phyloP scores from a whole-genome alignment of 306 rosid genomes.

The Oxytropis ochrocephala region DNA sequence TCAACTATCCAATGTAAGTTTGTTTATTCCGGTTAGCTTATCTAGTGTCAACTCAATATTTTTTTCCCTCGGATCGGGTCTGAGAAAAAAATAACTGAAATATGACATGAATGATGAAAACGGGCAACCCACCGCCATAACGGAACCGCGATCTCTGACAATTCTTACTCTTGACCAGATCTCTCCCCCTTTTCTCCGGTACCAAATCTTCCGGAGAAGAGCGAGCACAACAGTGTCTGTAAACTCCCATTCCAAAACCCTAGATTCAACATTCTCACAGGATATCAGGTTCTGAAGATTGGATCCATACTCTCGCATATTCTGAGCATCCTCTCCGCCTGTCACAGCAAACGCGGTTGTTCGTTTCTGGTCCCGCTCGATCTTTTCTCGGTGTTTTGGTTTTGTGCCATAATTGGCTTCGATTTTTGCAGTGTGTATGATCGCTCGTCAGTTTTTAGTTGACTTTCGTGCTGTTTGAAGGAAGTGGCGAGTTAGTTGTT shows the following conservation, averaged over 20 bases:
- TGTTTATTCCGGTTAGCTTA: too few species aligned
- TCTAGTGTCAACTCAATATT: too few species aligned
- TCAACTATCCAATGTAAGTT: too few species aligned
- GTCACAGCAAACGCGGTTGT: not conserved
- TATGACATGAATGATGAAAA: not conserved
- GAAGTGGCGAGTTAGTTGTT: constrained; percentile 7
- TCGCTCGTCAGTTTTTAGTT: not conserved
- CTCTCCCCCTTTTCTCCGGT: not conserved
- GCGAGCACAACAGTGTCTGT: not conserved
- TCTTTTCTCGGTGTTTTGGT: not conserved
- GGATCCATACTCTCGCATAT: not conserved
- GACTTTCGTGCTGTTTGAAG: constrained; percentile 16
- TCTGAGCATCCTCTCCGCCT: not conserved
- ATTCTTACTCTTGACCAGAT: constrained; percentile 9
- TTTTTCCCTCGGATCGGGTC: not conserved
- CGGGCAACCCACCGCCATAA: constrained; percentile 1
- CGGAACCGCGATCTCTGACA: not conserved
- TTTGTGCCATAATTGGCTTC: not conserved
- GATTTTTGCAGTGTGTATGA: constrained; percentile 7
- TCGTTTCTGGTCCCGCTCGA: constrained; percentile 2
- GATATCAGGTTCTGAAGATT: constrained; percentile 10
- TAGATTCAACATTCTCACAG: not conserved
- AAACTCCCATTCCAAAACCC: constrained; percentile 12
- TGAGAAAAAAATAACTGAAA: not conserved
- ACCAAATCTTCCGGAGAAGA: not conserved